These are phyloP conservation scores for Kalanchoe fedtschenkoi DNA, from an alignment of 164 flowering plant species.

Conservation along the genomic window DNA sequence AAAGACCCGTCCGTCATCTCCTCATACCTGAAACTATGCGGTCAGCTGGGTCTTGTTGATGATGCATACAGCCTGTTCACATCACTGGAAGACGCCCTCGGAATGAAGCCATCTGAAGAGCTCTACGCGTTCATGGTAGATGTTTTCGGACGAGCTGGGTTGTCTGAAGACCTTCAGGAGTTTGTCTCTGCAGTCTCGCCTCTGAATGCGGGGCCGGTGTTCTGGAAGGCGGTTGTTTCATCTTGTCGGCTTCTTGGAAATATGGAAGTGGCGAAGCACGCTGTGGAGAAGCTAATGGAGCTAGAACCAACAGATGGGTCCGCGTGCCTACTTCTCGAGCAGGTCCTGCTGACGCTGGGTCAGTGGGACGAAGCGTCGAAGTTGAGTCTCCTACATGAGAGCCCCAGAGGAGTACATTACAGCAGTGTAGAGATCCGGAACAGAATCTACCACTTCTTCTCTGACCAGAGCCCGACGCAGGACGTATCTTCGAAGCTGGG, in stretches of 20 bases:
- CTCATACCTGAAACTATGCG: constrained; percentile 21
- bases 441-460: constrained; percentile 15
- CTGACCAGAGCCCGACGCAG: constrained; percentile 13
- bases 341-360: constrained; percentile 22
- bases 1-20: constrained; percentile 13
- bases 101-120: constrained; percentile 21
- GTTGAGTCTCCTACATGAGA: constrained; percentile 7
- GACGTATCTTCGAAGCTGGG: constrained; percentile 14
- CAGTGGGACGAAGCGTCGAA: constrained; percentile 26
- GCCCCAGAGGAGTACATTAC: constrained; percentile 11
- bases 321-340: constrained; percentile 17
- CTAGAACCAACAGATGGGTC: constrained; percentile 21
- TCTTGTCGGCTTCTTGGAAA: constrained; percentile 21
- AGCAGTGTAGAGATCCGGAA: constrained; percentile 26
- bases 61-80: constrained; percentile 17
- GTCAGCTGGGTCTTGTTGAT: constrained; percentile 17
- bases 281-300: constrained; percentile 20
- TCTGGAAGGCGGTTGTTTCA: constrained; percentile 28
- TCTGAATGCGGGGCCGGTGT: constrained; percentile 12
- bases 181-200: constrained; percentile 16
- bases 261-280: constrained; percentile 20
- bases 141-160: constrained; percentile 25
- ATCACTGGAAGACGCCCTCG: constrained; percentile 17
- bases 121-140: constrained; percentile 24
- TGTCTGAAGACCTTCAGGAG: constrained; percentile 23